Conservation (phyloP, 768 basidiomycete genomes). For the Cystobasidium tubakii region DNA sequence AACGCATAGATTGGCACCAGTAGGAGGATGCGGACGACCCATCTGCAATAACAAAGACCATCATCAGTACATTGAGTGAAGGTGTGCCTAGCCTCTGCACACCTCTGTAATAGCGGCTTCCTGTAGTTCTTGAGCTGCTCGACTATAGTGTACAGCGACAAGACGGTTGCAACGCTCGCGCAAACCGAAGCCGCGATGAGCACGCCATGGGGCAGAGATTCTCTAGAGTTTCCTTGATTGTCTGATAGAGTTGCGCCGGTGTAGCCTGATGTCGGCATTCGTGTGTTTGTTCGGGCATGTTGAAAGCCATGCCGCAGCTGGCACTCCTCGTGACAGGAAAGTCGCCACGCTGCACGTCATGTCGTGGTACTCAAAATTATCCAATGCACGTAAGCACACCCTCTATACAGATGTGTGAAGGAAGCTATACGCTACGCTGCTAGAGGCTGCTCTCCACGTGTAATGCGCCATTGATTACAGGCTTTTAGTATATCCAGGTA, state of each 20-base stretch:
- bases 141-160: slow-evolving; percentile 68
- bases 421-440: too few species aligned
- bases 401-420: too few species aligned
- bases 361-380: too few species aligned
- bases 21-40: slow-evolving; percentile 90
- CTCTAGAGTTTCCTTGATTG: neutral
- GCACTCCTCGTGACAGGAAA: too few species aligned
- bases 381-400: too few species aligned
- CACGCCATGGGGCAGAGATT: slow-evolving; percentile 48
- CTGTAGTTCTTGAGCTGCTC: slow-evolving; percentile 81
- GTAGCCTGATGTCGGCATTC: slow-evolving; percentile 4
- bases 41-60: slow-evolving; percentile 54
- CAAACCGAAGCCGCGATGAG: slow-evolving; percentile 61
- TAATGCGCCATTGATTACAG: too few species aligned
- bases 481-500: too few species aligned
- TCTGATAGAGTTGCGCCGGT: neutral
- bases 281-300: neutral
- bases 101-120: slow-evolving; percentile 75
- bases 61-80: too few species aligned
- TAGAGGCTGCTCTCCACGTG: too few species aligned
- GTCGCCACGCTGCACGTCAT: too few species aligned
- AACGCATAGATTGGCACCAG: slow-evolving; percentile 89
- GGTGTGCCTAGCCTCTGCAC: too few species aligned
- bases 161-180: slow-evolving; percentile 64
- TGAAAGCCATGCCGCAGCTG: neutral